Base-by-base conservation (phyloP, 352 stramenopile genomes). In the Globisporangium lucens region DNA sequence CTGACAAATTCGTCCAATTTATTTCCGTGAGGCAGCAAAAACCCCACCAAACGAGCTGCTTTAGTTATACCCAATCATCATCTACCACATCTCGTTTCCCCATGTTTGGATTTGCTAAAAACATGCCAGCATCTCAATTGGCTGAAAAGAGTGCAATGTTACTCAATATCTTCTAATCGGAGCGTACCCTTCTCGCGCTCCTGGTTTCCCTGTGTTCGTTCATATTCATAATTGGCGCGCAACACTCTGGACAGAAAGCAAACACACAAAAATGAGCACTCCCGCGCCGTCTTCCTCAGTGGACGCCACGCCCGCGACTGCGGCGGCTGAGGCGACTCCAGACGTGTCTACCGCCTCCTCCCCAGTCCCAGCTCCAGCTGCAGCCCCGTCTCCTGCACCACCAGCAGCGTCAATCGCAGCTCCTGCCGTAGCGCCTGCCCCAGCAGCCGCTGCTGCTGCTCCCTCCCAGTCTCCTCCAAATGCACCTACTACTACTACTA, bases 191-290 rank as follows among this genome's bases (percentile, higher is more conserved):
- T 49, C 17, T 5, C 15, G 15, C 41, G 15, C 41, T 49, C 41
- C 15, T 49, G 15, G 15, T n/a, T 49, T 49, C 17, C 41, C 13
- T n/a, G 36, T 9, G 41, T 49, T 20, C 15, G 17, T 59, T 41
- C 27, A 41, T 59, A 59, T 59, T 41, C 27, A 41, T 59, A 59
- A 59, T 59, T 60, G 55, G 55, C 55, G 55, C 29, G 7, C 12
- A 60, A 22, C 55, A 24, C 53, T 9, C 52, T 24, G 38, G 38
- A 24, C 24, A 24, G 27, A 38, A 20, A 58, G 30, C 52, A 57
- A 20, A 22, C 51, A 38, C 15, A 60, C 8, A 36, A 24, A 10
- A 56, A 65, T 65, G 59, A 65, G 59, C 59, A 33, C 59, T 56
- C 36, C 59, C 6, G 35, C 57, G 6, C 38, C 57, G 24, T 24